Conservation (phyloP, 768 basidiomycete genomes). For the Lactarius psammicola region DNA sequence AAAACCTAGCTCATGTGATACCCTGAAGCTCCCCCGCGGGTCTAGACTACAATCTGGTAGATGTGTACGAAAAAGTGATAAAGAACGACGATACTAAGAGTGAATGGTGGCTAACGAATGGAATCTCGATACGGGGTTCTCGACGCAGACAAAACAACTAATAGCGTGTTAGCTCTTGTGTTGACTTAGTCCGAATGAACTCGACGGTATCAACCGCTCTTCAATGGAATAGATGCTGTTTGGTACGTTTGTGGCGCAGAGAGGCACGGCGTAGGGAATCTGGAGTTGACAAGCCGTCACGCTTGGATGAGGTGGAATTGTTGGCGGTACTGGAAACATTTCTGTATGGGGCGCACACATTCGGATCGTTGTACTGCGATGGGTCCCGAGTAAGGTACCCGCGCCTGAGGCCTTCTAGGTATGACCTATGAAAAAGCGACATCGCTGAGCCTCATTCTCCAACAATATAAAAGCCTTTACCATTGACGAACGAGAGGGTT, state of each 20-base stretch:
- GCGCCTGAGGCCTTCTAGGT: constrained; percentile 54
- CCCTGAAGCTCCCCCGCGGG: not conserved
- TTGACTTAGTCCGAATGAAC: not conserved
- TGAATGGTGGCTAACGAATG: not conserved
- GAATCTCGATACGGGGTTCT: not conserved
- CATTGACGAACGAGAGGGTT: constrained; percentile 56
- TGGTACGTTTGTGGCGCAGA: not conserved
- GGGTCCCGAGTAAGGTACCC: constrained; percentile 69
- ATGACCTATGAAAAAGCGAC: constrained; percentile 53
- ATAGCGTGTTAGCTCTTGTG: not conserved
- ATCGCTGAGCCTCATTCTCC: not conserved
- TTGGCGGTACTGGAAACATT: not conserved
- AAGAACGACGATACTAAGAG: not conserved
- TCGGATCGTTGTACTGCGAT: constrained; percentile 49
- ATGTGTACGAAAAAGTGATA: not conserved
- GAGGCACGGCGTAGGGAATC: not conserved
- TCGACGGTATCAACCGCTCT: not conserved
- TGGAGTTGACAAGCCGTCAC: not conserved
- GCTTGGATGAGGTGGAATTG: not conserved
- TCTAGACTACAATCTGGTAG: not conserved
- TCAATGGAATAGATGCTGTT: not conserved
- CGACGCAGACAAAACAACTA: not conserved
- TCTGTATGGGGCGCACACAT: constrained; percentile 61
- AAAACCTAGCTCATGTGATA: not conserved
- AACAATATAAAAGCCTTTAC: constrained; percentile 38